Evolutionary conservation across 1,284 basidiomycete species (phyloP), one percentile per base, ranked within the genome.

Genomic region (Hypsizygus ulmarius): DNA sequence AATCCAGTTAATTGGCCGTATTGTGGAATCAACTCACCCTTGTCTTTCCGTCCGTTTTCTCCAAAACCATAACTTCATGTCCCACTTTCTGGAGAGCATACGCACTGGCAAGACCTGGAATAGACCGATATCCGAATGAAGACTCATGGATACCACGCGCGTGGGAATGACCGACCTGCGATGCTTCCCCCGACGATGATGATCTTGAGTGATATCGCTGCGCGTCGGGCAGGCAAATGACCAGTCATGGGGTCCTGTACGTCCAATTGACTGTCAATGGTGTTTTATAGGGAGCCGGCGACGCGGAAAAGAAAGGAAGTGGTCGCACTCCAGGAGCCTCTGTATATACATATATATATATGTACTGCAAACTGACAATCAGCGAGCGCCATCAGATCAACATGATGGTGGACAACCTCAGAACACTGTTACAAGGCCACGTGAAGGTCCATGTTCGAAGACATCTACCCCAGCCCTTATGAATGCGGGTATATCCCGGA

Each of bases 101-200:
- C 0, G 74, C 73, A 2, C 68, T 57, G 2, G 74, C 67, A 32
- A 75, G 62, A 6, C 75, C 75, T 51, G 58, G 54, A 7, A 29
- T 4, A 18, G 39, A 14, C 36, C 6, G 42, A 37, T 47, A 19
- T n/a, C 28, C 39, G 44, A 43, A 43, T 14, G 19, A 29, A 18
- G 15, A 29, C 29, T 28, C 37, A 42, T 28, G 27, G 16, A 32
- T 5, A 14, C 19, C 30, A 39, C 5, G 37, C n/a, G 14, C 48
- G 45, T 49, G 45, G 36, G 43, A 39, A 41, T 19, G 16, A 36
- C 55, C 34, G 18, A 64, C 66, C 68, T 50, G 64, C 55, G 16
- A 74, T 64, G 38, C 66, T 67, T 9, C 68, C 73, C 9, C 74
- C 74, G 3, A 76, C 67, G 35, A 76, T 55, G 28, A 68, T 49